Evolutionary conservation across 352 stramenopile species (phyloP).

Genomic region (Pythium rishiriense): DNA sequence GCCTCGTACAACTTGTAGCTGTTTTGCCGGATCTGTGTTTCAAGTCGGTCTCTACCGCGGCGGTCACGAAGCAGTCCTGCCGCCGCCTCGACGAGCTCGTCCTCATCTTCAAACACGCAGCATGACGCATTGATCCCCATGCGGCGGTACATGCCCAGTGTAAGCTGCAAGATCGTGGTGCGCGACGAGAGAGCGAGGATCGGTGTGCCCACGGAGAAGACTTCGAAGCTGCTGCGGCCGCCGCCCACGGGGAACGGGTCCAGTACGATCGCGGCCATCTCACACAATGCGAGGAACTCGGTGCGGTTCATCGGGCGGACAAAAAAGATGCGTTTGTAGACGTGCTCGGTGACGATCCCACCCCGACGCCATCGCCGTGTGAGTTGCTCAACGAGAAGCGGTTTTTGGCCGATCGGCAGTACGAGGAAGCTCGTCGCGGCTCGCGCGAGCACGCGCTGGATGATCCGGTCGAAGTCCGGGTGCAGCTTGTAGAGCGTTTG

Average conservation of each 20-base stretch:
- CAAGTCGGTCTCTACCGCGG: constrained; percentile 18
- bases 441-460: constrained; percentile 38
- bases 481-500: constrained; percentile 79
- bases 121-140: constrained; percentile 39
- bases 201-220: constrained; percentile 59
- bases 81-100: constrained; percentile 28
- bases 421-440: constrained; percentile 38
- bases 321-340: constrained; percentile 48
- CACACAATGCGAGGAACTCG: constrained; percentile 47
- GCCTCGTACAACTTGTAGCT: constrained; percentile 40
- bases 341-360: constrained; percentile 11
- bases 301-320: constrained; percentile 32
- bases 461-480: constrained; percentile 51
- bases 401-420: constrained; percentile 32
- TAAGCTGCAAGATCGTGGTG: constrained; percentile 66
- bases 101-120: constrained; percentile 31
- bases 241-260: constrained; percentile 70
- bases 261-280: constrained; percentile 48
- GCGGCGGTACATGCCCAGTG: constrained; percentile 53
- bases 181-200: constrained; percentile 54
- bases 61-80: constrained; percentile 36
- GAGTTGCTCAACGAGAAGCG: constrained; percentile 33
- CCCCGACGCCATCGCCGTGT: constrained; percentile 30
- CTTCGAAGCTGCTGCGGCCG: constrained; percentile 55
- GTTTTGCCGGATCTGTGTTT: constrained; percentile 30